These are phyloP conservation scores for Afroboletus lepidellus DNA, from an alignment of 1,284 basidiomycete genomes.

Conservation along the genomic window DNA sequence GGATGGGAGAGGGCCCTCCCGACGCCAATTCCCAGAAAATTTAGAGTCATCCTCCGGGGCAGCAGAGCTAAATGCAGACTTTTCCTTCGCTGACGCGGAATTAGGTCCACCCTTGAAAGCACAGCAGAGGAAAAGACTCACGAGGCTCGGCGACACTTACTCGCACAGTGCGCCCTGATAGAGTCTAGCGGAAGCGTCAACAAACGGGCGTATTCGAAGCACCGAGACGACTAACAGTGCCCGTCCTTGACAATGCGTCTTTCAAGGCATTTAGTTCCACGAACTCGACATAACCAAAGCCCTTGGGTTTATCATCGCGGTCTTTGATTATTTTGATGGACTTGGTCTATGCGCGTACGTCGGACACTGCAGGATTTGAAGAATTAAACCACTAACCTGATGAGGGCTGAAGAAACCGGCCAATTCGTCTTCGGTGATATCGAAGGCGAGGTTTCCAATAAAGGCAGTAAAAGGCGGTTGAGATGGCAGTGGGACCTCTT, in stretches of 20 bases:
- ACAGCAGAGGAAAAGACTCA: conserved; percentile 46
- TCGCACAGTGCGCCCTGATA: conserved; percentile 81
- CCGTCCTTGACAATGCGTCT: conserved; percentile 66
- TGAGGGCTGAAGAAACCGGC: conserved; percentile 74
- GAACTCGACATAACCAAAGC: conserved; percentile 98
- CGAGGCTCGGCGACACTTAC: conserved; percentile 96
- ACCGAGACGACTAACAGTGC: conserved; percentile 43
- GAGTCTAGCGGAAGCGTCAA: conserved; percentile 42
- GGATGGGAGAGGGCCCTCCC: conserved; percentile 84
- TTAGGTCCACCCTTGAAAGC: conserved; percentile 5
- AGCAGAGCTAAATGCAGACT: conserved; percentile 49
- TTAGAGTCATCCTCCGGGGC: conserved; percentile 65
- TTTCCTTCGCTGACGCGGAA: conserved; percentile 65
- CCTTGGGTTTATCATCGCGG: conserved; percentile 90
- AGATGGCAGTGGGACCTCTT: conserved; percentile 93
- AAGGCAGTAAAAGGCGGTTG: conserved; percentile 95
- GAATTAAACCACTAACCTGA: conserved; percentile 45
- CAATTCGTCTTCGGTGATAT: conserved; percentile 83
- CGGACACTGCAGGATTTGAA: not conserved
- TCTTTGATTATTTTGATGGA: conserved; percentile 93
- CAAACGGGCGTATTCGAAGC: not conserved
- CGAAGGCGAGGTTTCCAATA: conserved; percentile 94
- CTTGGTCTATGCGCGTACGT: conserved; percentile 57
- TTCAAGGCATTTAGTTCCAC: conserved; percentile 80
- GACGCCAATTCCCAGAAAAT: conserved; percentile 81